Conservation (phyloP, 2,329 filamentous ascomycete genomes). For the Fusarium sp. region DNA sequence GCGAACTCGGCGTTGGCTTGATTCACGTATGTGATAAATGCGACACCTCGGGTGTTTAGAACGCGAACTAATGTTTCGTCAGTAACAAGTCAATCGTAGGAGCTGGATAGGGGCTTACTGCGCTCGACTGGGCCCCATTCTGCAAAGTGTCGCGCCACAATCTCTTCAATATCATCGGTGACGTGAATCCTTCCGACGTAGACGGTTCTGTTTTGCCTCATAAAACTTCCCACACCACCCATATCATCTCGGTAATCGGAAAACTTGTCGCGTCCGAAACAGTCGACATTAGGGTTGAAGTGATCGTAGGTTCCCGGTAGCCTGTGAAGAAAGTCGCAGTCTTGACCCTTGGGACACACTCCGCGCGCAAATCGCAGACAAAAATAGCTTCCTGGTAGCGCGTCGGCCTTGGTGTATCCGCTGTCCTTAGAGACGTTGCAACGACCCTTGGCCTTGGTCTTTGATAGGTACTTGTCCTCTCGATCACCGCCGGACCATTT, state of each 20-base stretch:
- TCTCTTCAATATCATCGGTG: conserved; percentile 96
- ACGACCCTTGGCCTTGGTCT: conserved; percentile 85
- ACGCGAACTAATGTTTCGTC: conserved; percentile 72
- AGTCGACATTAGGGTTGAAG: conserved; percentile 95
- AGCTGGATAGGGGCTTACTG: conserved; percentile 56
- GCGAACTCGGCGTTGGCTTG: conserved; percentile 92
- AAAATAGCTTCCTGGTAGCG: conserved; percentile 86
- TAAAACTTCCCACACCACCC: conserved; percentile 95
- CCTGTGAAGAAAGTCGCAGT: conserved; percentile 95
- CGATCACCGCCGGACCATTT: conserved; percentile 97
- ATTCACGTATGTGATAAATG: conserved; percentile 94
- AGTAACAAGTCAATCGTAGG: conserved; percentile 11
- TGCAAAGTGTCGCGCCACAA: conserved; percentile 93
- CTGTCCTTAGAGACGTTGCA: conserved; percentile 88
- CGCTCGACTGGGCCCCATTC: conserved; percentile 97
- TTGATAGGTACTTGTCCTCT: conserved; percentile 89
- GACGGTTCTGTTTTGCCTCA: conserved; percentile 92
- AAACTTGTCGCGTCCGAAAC: conserved; percentile 89
- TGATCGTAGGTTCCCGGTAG: conserved; percentile 89
- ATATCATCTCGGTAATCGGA: conserved; percentile 96
- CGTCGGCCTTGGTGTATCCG: conserved; percentile 85
- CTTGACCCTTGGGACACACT: conserved; percentile 85
- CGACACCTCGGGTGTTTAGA: conserved; percentile 89
- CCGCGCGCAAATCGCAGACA: conserved; percentile 94
- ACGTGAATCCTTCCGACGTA: conserved; percentile 96